Evolutionary conservation across 1,284 basidiomycete genomes (phyloP), one percentile per base, ranked within the genome.

Genomic region (Fomitopsis schrenkii): DNA sequence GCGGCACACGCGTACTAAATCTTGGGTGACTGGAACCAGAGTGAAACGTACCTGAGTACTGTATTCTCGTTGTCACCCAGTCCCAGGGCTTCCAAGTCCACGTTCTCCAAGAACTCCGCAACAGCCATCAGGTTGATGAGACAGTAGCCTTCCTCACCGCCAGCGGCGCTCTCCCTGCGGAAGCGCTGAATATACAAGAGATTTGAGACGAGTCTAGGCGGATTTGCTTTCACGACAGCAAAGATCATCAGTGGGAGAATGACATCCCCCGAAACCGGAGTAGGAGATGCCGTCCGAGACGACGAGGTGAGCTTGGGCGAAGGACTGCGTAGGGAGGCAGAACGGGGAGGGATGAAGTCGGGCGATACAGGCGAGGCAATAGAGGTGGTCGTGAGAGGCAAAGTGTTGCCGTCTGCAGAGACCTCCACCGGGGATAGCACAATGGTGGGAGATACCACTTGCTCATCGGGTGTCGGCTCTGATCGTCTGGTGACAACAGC

Each of bases 91-190:
- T 83, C 86, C 57, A 96, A 79, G 73, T 96, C 93, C 28, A 97
- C 94, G 68, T 94, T 93, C 76, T 96, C 93, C 45, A 98, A 77
- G 72, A 97, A 98, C 70, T 97, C 94, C 2, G 93, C 92, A 1
- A 95, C 95, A 6, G 96, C 96, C 77, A 96, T 88, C 36, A 97
- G 79, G 74, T 97, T 98, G 72, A 97, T 92, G 35, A 97, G 81
- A 65, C 95, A 97, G 72, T 96, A 98, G 58, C 86, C 88, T 66
- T 93, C 91, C 70, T 97, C 94, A 1, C 94, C 94, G 4, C 88
- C 78, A 50, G 91, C 79, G 4, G 84, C 79, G n/a, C 62, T 63
- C 58, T 90, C 86, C 66, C 85, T 83, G 30, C 94, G 80, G 76
- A 94, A 98, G 22, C 96, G 85, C 67, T 97, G 93, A 0, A 90